Evolutionary conservation across 768 basidiomycete species (phyloP), one percentile per base, ranked within the genome.

Genomic region (Tephrocybe sp.): DNA sequence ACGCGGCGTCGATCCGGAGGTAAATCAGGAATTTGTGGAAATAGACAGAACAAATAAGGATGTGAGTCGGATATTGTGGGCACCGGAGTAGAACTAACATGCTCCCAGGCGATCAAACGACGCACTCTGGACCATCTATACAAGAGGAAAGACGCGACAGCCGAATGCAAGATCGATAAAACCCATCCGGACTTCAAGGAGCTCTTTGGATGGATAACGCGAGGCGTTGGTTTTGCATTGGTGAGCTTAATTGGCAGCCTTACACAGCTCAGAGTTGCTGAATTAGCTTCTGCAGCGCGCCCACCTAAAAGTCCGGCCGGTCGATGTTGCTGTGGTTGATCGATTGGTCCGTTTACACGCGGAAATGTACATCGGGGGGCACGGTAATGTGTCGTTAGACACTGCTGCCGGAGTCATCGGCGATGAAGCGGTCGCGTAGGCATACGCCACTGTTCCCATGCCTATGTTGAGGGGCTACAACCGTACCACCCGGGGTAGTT

Each of bases 21-120:
- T 16, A 19, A 16, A 32, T 5, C 51, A 60, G 15, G 64, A 61
- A 40, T 53, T 48, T 8, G 63, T 28, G 25, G 55, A 69, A 47
- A 57, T 79, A 34, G 85, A 87, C 67, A 77, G 71, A 56, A 69
- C 73, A 5, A 88, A 87, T 60, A 87, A 83, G 64, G 75, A 74
- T 53, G 86, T 87, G 53, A 58, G 75, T 48, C n/a, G n/a, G n/a
- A n/a, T n/a, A n/a, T n/a, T n/a, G n/a, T n/a, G n/a, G n/a, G n/a
- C n/a, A n/a, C n/a, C n/a, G n/a, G n/a, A n/a, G n/a, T n/a, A n/a
- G n/a, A n/a, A n/a, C n/a, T n/a, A n/a, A n/a, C n/a, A n/a, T 46
- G 36, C 28, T 27, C 48, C 6, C 51, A 81, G 79, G 64, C 66
- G 36, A 74, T 81, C 55, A 80, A 78, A 58, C 71, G 69, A 43